Conservation (phyloP, 768 basidiomycete genomes). For the Auriscalpium microsporum region DNA sequence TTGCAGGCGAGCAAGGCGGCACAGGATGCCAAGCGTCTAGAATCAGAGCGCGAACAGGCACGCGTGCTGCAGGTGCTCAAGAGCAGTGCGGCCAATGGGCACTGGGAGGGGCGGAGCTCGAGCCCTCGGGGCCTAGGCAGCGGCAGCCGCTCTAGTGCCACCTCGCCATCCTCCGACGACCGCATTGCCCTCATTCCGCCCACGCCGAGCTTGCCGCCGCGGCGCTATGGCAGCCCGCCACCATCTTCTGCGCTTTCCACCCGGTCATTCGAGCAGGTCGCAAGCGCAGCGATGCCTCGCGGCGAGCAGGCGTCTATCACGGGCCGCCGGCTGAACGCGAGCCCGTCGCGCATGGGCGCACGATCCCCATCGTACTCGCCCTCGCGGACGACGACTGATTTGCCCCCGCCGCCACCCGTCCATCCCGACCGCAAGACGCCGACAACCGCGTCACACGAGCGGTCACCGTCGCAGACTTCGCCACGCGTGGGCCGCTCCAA, state of each 20-base stretch:
- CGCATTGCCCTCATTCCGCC: constrained; percentile 17
- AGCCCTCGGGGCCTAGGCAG: too few species aligned
- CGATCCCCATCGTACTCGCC: constrained; percentile 18
- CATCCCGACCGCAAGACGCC: constrained; percentile 45
- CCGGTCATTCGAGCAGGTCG: constrained; percentile 35
- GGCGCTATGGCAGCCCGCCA: constrained; percentile 26
- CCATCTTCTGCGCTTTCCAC: constrained; percentile 25
- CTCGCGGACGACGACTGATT: constrained; percentile 24
- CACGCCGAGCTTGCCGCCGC: constrained; percentile 29
- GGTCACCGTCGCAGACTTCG: constrained; percentile 16
- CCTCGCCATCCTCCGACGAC: constrained; percentile 12
- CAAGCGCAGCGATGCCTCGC: constrained; percentile 25
- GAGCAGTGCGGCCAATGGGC: constrained; percentile 34
- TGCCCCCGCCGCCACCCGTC: constrained; percentile 37
- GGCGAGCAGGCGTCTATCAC: neutral
- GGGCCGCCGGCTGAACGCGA: neutral
- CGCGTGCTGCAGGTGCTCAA: constrained; percentile 65
- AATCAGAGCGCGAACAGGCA: constrained; percentile 60
- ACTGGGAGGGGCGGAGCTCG: neutral
- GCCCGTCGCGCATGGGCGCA: neutral
- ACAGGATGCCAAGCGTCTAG: constrained; percentile 59
- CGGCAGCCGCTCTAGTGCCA: constrained; percentile 4
- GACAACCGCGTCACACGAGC: constrained; percentile 6
- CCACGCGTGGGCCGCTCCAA: constrained; percentile 43
- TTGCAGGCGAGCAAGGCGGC: constrained; percentile 67